Base-by-base conservation (phyloP, 192 early-diverging fungal species). In the Coemansia sp. region DNA sequence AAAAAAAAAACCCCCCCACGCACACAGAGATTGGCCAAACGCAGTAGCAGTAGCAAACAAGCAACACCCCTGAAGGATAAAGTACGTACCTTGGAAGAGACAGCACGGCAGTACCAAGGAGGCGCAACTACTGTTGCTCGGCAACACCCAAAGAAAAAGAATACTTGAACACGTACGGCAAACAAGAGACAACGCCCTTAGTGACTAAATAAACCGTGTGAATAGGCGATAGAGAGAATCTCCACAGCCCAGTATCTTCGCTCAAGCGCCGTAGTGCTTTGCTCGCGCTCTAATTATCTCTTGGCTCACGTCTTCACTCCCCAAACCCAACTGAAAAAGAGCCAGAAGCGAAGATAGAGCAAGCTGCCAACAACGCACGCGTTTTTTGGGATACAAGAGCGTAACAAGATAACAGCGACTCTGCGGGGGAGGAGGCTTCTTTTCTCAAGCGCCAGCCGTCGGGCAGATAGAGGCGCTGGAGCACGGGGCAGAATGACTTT, bases 21-120 rank as follows among this genome's bases (percentile, higher is more conserved):
- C 25, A 23, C 21, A 53, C 25, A 45, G n/a, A 63, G 34, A 27
- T 27, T 21, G 10, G 29, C 11, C 39, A 27, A 44, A 34, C 1
- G 62, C 62, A 36, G 38, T 63, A 64, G 63, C 63, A 48, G 46
- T n/a, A 48, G 34, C 45, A 38, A 64, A 29, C 63, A 64, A 64
- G 25, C 29, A 64, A 17, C 11, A 2, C 14, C 27, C 11, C 55
- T 31, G 53, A 25, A 25, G 50, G 7, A 53, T 1, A 27, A 55
- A 29, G 11, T 2, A 31, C 55, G 4, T 31, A 58, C 55, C 55
- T 58, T 29, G 51, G 14, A 31, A 55, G 51, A 55, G 51, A 2
- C 51, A 15, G 51, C 51, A 55, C 2, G 4, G 51, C 51, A 55
- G 51, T 58, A 31, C 29, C 55, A 29, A 58, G 31, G 15, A 31